Base-by-base conservation (phyloP, 495 filamentous ascomycete species). In the Daldinia decipiens region DNA sequence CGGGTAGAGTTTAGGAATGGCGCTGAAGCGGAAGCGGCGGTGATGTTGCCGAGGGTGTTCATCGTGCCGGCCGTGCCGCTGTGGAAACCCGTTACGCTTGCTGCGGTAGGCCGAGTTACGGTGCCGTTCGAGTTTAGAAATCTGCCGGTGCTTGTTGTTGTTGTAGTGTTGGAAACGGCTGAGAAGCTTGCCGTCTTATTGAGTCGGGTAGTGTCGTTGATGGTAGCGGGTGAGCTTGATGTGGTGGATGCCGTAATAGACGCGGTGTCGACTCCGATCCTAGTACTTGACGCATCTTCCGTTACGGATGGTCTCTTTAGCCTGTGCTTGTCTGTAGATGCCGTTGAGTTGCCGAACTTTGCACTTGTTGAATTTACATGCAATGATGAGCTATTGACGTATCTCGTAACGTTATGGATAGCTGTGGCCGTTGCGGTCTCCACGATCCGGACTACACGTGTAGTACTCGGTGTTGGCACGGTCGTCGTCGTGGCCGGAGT, bases 401-500 rank as follows among this genome's bases (percentile, higher is more conserved):
- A 54, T 12, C 32, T 54, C 2, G 39, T 57, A 24, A 45, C 7
- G 7, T 56, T 67, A 26, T 59, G 56, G 34, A 67, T 19, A 5
- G 51, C 31, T 4, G 70, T 38, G 5, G 67, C 29, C 0, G 62
- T 76, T 6, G 60, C 52, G 1, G 45, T 67, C 4, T 43, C 62
- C 0, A 73, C 26, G 0, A 74, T 69, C 34, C 29, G 51, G 1
- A 62, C 55, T 0, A 57, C 34, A 0, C 65, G 73, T 0, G 68
- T 45, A 0, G 65, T 70, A 6, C 32, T 61, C 3, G 75, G 73
- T 29, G 65, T 60, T 0, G 65, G 19, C 1, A 57, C 56, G 0
- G 71, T 74, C 7, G 24, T 74, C 7, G 24, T 60, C 0, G 71
- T 74, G 7, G 45, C 4, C 4, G 12, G 56, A 3, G 73, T 55